Evolutionary conservation across 805 yeast genomes (phyloP), one percentile per base, ranked within the genome.

Genomic region (Saccharomycopsis fodiens): DNA sequence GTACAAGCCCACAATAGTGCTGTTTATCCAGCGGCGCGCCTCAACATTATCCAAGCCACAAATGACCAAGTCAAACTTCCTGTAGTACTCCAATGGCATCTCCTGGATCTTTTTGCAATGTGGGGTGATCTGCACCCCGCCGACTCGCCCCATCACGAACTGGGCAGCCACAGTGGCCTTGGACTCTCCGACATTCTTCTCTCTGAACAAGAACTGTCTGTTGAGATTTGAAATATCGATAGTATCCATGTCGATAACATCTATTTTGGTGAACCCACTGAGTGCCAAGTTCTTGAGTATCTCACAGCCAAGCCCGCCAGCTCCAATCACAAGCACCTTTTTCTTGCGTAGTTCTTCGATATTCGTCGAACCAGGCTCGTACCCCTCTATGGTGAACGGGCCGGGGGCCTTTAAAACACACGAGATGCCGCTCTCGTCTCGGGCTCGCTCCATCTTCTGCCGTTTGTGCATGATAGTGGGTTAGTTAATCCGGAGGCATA

Each of bases 21-120:
- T 68, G 61, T 91, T 91, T 52, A 91, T 82, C 91, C 95, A 89
- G 41, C 97, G 65, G 31, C 98, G 69, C 0, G 97, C 96, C 56
- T 82, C 91, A 4, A 93, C 81, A 42, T 85, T 78, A 60, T 91
- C 98, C 41, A 91, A 67, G 0, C 97, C 97, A 50, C 96, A 85
- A 1, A 91, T 71, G 0, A 93, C 77, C 35, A 86, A 68, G 6
- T 76, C 71, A 59, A 89, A 91, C 52, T 74, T 76, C 52, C 65
- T 59, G 60, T 86, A 85, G 56, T 78, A 93, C 0, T 69, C 74
- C 15, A 66, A 66, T 31, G 74, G 72, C 55, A 80, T 74, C 50
- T 79, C 80, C 52, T 80, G 83, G 49, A 91, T 78, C 54, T 72
- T 76, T 7, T 81, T 75, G 55, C 70, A 78, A 60, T 78, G 75